Percentiles rank a stretch among this genome's conserved stretches.
phyloP scores from a whole-genome alignment of 768 basidiomycete species.

The Mycena indigotica region DNA sequence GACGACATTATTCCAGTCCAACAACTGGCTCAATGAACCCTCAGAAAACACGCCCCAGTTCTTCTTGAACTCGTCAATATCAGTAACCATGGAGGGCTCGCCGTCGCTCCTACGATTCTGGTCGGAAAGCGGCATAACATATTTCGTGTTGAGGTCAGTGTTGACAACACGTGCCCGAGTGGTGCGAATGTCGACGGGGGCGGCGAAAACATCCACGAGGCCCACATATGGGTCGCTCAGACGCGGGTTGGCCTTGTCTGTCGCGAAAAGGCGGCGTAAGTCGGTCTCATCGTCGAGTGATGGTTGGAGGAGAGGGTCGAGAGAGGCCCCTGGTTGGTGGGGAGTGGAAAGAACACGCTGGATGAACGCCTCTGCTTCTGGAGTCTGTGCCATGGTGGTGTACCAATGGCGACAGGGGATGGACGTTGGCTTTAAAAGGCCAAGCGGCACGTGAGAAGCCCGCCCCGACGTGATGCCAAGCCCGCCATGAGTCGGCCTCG shows the following conservation, averaged over 20 bases:
- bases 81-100: slow-evolving; percentile 47
- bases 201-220: slow-evolving; percentile 60
- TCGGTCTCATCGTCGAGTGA: slow-evolving; percentile 60
- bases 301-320: slow-evolving; percentile 50
- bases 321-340: slow-evolving; percentile 33
- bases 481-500: neutral
- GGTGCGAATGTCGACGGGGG: slow-evolving; percentile 48
- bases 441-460: neutral
- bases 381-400: slow-evolving; percentile 13
- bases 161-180: slow-evolving; percentile 54
- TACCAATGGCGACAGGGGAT: neutral
- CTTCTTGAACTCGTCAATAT: slow-evolving; percentile 60
- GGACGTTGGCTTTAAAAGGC: neutral
- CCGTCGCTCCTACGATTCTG: slow-evolving; percentile 51
- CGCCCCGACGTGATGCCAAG: neutral
- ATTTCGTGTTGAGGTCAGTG: slow-evolving; percentile 46
- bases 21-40: slow-evolving; percentile 58
- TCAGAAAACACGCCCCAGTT: slow-evolving; percentile 69
- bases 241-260: slow-evolving; percentile 47
- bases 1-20: slow-evolving; percentile 65
- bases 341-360: slow-evolving; percentile 23
- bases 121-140: slow-evolving; percentile 56
- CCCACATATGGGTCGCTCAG: slow-evolving; percentile 55
- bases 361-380: slow-evolving; percentile 24
- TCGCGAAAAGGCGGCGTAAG: slow-evolving; percentile 57